phyloP scores from a whole-genome alignment of 2,329 filamentous ascomycete genomes.

The Parastagonospora nodorum region DNA sequence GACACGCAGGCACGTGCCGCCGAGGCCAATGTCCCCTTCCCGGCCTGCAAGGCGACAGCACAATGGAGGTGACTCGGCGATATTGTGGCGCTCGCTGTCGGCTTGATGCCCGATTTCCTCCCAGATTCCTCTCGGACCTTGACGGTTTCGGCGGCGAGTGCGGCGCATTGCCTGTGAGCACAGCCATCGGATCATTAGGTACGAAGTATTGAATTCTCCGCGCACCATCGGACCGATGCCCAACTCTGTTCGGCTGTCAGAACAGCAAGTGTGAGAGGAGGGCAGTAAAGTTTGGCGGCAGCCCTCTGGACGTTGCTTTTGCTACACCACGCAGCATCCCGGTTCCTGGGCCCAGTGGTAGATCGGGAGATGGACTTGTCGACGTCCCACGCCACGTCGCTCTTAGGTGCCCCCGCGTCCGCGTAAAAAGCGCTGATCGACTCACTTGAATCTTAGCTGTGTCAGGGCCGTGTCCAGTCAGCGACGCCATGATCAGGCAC shows the following conservation, averaged over 20 bases:
- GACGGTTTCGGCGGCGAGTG: background rate
- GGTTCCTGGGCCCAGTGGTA: background rate
- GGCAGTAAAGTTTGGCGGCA: background rate
- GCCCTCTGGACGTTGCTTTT: background rate
- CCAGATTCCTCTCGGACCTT: background rate
- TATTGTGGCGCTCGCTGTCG: background rate
- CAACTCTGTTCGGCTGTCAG: background rate
- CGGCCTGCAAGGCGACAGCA: background rate
- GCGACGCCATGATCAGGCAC: conserved; percentile 9
- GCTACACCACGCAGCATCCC: background rate
- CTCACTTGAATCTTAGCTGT: conserved; percentile 15
- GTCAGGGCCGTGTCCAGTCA: conserved; percentile 28
- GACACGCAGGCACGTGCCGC: background rate
- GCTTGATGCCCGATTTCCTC: background rate
- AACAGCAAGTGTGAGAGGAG: background rate
- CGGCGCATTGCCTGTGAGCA: background rate
- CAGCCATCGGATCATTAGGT: background rate
- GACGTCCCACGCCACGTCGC: conserved; percentile 8
- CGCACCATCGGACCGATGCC: background rate
- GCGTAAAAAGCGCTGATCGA: conserved; percentile 26
- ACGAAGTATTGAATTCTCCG: too few species aligned
- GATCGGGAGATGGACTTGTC: conserved; percentile 8
- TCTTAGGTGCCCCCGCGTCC: conserved; percentile 12
- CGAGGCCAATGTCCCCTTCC: background rate
- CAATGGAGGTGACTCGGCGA: background rate